Evolutionary conservation across 2,329 filamentous ascomycete species (phyloP), one percentile per base, ranked within the genome.

Genomic region (Aureobasidium sp.): DNA sequence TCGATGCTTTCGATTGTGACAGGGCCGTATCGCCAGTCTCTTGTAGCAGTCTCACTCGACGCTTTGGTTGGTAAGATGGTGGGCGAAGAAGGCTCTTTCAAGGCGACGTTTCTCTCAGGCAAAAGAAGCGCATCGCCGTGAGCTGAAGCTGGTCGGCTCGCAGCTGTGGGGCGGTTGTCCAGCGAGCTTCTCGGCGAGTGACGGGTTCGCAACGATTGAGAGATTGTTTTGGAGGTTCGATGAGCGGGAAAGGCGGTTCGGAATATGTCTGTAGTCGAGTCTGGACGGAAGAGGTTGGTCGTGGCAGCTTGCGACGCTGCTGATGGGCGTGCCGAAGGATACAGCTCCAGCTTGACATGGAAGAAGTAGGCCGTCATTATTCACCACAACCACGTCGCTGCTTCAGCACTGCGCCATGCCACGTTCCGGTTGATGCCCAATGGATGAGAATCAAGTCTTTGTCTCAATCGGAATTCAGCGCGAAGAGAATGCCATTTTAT

Each of bases 1-100:
- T 95, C 88, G 72, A 96, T 85, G 68, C 89, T 89, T 72, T 93
- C 85, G 43, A 96, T 84, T 58, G 81, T 83, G 57, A 97, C 81
- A n/a, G 78, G 79, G 46, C 87, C 89, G 71, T 95, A 90, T 57
- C 94, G 81, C 86, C 89, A 93, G 73, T 97, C 93, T 59, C 74
- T 76, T 3, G 75, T 74, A 2, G 83, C 83, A 45, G 74, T 78
- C 62, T 75, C 43, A 78, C 79, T 66, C 70, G 77, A 57, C 71
- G 79, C 65, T 71, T 66, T 69, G 37, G 64, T 62, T 62, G 68
- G 33, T 62, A 71, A 38, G 4, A 66, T 60, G 66, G 71, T 43
- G 67, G 74, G 67, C 67, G 67, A 66, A 15, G 66, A 67, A 31
- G 63, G 61, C 25, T 73, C 63, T 72, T 70, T 61, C 68, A 74